phyloP scores from a whole-genome alignment of 345 rosid genomes.

The Eucalyptus cloeziana region DNA sequence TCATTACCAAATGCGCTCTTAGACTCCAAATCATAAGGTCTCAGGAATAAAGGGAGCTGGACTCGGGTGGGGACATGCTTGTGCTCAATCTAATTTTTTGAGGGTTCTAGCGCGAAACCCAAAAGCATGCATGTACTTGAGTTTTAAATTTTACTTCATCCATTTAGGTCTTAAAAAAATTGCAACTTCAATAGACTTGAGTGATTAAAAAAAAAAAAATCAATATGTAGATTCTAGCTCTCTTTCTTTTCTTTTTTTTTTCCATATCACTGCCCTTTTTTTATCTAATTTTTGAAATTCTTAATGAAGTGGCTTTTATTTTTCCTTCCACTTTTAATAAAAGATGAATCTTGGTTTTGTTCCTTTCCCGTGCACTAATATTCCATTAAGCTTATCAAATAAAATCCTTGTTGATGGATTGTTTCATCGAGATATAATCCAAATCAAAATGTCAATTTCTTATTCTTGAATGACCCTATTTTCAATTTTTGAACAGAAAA shows the following conservation, averaged over 20 bases:
- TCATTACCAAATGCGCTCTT: fast-evolving
- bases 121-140: too few species aligned
- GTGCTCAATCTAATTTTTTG: too few species aligned
- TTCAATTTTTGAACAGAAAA: not conserved
- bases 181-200: too few species aligned
- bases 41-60: not conserved
- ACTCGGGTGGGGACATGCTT: too few species aligned
- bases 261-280: not conserved
- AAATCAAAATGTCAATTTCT: not conserved
- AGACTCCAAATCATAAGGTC: not conserved
- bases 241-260: too few species aligned
- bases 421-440: not conserved
- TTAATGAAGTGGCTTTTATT: not conserved
- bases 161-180: too few species aligned
- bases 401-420: not conserved
- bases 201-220: too few species aligned
- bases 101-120: too few species aligned
- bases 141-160: too few species aligned
- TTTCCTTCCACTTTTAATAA: not conserved
- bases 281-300: not conserved
- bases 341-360: not conserved
- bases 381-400: not conserved
- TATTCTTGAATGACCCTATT: not conserved
- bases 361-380: not conserved
- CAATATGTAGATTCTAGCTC: not conserved